Evolutionary conservation across 2,329 filamentous ascomycete genomes (phyloP).

Genomic region (Aureobasidium sp.): DNA sequence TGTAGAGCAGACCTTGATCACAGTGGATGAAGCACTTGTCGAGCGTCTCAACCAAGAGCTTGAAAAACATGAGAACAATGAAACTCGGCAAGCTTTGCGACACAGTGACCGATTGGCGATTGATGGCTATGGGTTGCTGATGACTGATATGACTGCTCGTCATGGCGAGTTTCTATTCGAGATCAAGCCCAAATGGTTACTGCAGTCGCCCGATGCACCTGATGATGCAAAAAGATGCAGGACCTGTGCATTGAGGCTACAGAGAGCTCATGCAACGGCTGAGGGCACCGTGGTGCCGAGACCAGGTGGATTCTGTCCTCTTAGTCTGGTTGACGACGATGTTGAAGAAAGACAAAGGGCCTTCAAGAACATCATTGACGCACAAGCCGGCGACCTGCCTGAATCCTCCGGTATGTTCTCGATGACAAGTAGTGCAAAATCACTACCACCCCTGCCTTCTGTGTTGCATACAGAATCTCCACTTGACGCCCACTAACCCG

Average conservation of each 20-base stretch:
- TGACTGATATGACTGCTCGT: slow-evolving; percentile 28
- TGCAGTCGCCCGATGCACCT: slow-evolving; percentile 38
- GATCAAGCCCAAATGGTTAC: slow-evolving; percentile 42
- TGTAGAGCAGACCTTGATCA: slow-evolving; percentile 22
- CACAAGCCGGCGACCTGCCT: neutral
- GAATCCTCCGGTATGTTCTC: neutral
- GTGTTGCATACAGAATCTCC: neutral
- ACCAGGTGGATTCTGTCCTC: slow-evolving; percentile 28
- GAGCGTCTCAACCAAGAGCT: slow-evolving; percentile 20
- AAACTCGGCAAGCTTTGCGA: slow-evolving; percentile 19
- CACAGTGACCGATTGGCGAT: slow-evolving; percentile 20
- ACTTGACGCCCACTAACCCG: neutral
- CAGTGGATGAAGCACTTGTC: slow-evolving; percentile 17
- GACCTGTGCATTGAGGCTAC: slow-evolving; percentile 37
- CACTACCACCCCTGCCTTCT: neutral
- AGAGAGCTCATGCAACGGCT: slow-evolving; percentile 17
- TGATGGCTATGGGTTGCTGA: slow-evolving; percentile 23
- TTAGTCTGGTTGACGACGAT: slow-evolving; percentile 30
- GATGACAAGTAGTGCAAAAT: neutral
- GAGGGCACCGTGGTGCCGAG: neutral
- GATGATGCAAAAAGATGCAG: slow-evolving; percentile 32
- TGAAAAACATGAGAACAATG: neutral
- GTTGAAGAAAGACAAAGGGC: slow-evolving; percentile 17
- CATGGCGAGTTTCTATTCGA: slow-evolving; percentile 26
- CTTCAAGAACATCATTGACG: slow-evolving; percentile 18